Evolutionary conservation across 176 grass and related monocot genomes (phyloP).

Genomic region (Carex cristatella): DNA sequence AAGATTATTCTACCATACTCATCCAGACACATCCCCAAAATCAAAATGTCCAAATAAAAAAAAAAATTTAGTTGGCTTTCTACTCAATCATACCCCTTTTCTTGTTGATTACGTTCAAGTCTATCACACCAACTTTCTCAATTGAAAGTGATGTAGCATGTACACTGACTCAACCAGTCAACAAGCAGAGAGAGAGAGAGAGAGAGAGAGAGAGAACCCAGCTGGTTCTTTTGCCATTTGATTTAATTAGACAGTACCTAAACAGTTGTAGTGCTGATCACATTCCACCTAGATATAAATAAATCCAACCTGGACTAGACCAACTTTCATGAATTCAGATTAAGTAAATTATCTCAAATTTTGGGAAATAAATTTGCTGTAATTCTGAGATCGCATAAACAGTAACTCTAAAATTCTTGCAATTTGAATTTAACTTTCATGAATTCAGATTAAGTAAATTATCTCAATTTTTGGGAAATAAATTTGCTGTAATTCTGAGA

Average conservation of each 20-base stretch:
- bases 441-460: too few species aligned
- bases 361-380: too few species aligned
- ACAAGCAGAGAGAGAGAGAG: neutral
- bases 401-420: too few species aligned
- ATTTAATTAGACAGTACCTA: neutral
- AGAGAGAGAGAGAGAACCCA: conserved; percentile 11
- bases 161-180: conserved; percentile 6
- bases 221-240: conserved; percentile 1
- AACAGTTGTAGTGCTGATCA: neutral
- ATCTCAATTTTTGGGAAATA: too few species aligned
- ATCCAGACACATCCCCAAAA: neutral
- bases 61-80: neutral
- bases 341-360: too few species aligned
- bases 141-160: neutral
- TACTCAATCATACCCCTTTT: conserved; percentile 9
- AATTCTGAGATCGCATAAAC: too few species aligned
- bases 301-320: conserved; percentile 13
- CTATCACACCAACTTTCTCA: neutral
- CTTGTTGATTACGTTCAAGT: conserved; percentile 17
- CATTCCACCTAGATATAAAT: conserved; percentile 3
- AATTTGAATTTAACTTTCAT: too few species aligned
- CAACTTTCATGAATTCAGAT: neutral
- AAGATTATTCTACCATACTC: conserved; percentile 8
- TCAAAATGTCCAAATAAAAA: neutral
- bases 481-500: too few species aligned